Evolutionary conservation across 2,329 filamentous ascomycete genomes (phyloP), one percentile per base, ranked within the genome.

Genomic region (Cladophialophora immunda): DNA sequence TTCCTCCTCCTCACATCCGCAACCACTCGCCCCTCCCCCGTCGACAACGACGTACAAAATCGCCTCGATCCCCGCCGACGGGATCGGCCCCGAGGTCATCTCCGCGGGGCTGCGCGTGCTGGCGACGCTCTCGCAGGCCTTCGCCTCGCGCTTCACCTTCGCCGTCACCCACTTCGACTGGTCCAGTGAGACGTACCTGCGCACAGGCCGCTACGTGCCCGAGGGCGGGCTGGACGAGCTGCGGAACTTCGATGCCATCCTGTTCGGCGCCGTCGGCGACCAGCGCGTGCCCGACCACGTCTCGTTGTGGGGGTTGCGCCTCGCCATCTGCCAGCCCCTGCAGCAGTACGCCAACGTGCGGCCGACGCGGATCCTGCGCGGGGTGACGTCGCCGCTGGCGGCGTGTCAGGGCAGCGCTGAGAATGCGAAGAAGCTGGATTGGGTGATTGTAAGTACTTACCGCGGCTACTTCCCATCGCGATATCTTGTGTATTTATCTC

Each of bases 331-430:
- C 41, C 87, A 90, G 59, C 83, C 87, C 41, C 83, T 91, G 54
- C 88, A 90, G 68, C 88, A 91, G 73, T 91, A 90, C 72, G 85
- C 90, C 70, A 92, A 91, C 69, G 83, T 91, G 0, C 84, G 89
- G 0, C 90, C 89, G 0, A 89, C 87, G 1, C 84, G 85, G 19
- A 84, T 89, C 34, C 83, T 90, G 74, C 84, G 83, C 0, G 88
- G 88, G 7, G 87, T 87, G 0, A 77, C 81, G 50, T 88, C 85
- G 5, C 88, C 88, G 0, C 78, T 15, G 15, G 22, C 59, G 17
- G 47, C 64, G 11, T 69, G 64, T 34, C 67, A 69, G 52, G 67
- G 64, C 73, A 82, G 64, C 80, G 82, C 64, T 78, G 85, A 64
- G 79, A 81, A 71, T 76, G 81, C 84, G 0, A 87, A 86, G 0